These are phyloP conservation scores for Pleurotus eryngii DNA, from an alignment of 768 basidiomycete genomes.

Conservation along the genomic window DNA sequence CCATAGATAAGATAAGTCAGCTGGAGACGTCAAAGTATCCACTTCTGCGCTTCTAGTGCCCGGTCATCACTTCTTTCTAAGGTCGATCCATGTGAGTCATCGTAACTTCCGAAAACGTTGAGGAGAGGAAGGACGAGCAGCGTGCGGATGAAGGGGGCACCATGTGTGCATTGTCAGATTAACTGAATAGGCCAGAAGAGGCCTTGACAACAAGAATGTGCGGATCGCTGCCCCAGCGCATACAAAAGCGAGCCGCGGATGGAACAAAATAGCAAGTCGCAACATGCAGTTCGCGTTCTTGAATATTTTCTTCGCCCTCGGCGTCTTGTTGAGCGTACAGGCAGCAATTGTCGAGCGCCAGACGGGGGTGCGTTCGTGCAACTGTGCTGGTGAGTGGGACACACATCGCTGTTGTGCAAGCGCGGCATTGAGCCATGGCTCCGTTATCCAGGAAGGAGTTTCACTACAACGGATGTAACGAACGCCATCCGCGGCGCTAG, in stretches of 20 bases:
- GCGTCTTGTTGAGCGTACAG: conserved; percentile 11
- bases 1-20: background rate
- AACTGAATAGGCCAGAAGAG: no score
- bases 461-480: conserved; percentile 16
- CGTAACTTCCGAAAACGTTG: background rate
- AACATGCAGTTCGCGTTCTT: background rate
- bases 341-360: conserved; percentile 17
- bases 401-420: background rate
- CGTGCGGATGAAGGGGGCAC: no score
- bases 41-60: background rate
- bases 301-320: background rate
- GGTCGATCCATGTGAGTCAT: background rate
- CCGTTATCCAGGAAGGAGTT: conserved; percentile 6
- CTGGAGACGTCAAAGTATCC: background rate
- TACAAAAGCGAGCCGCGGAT: no score
- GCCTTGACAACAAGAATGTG: no score
- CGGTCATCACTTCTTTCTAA: background rate
- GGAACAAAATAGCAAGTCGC: no score
- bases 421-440: background rate
- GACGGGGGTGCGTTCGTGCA: conserved; percentile 15
- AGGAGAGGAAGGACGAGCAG: no score
- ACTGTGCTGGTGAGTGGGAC: conserved; percentile 17
- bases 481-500: conserved; percentile 16
- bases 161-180: no score
- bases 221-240: no score